Conservation (phyloP, 306 rosid genomes). For the Gastrolobium bilobum region DNA sequence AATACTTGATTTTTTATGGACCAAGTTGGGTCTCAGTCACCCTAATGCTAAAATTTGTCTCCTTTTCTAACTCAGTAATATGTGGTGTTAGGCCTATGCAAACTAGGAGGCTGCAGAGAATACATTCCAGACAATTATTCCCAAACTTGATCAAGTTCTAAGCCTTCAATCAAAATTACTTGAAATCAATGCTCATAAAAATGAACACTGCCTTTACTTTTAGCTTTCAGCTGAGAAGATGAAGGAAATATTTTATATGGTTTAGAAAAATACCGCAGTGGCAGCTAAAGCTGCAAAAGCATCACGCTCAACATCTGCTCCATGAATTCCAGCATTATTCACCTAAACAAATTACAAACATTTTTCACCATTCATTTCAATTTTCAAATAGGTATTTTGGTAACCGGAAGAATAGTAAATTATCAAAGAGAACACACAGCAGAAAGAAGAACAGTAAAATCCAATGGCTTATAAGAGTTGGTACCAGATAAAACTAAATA, state of each 20-base stretch:
- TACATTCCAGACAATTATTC: neutral
- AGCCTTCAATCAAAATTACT: constrained; percentile 6
- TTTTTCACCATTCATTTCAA: neutral
- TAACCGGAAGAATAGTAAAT: neutral
- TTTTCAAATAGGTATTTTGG: neutral
- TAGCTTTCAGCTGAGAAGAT: neutral
- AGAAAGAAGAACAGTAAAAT: neutral
- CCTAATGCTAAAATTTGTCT: neutral
- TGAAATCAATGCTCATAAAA: neutral
- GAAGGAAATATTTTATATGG: neutral
- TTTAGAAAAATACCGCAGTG: constrained; percentile 2
- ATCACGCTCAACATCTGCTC: constrained; percentile 20
- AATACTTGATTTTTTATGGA: neutral
- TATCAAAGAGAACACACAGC: neutral
- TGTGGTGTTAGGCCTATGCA: neutral
- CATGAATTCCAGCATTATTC: constrained; percentile 51
- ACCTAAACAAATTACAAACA: constrained; percentile 39
- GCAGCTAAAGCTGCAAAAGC: constrained; percentile 12
- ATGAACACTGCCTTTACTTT: neutral
- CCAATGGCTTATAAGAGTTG: neutral
- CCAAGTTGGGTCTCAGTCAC: neutral
- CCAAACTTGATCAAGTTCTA: neutral
- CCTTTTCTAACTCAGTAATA: neutral
- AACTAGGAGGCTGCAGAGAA: neutral
- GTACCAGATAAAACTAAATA: neutral